These are phyloP conservation scores for Vaccinium darrowii DNA, from an alignment of 148 eudicot species.

Conservation along the genomic window DNA sequence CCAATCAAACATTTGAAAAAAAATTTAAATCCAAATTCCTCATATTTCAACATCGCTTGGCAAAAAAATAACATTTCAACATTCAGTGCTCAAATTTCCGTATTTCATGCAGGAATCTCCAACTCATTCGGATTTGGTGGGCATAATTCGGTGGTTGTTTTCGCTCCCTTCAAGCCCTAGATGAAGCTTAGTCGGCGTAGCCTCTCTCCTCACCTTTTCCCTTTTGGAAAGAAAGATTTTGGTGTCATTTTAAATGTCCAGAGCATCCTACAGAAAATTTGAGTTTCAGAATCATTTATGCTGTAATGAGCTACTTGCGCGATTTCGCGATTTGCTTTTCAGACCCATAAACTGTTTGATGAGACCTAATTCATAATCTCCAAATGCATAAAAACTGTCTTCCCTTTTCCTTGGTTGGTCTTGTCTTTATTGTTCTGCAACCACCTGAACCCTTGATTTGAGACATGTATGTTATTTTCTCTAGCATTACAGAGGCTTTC, in stretches of 20 bases:
- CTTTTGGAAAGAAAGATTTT: constrained; percentile 7
- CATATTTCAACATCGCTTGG: not conserved
- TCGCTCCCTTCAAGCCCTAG: constrained; percentile 48
- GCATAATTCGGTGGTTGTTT: constrained; percentile 56
- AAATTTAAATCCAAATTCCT: not conserved
- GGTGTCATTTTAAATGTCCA: not conserved
- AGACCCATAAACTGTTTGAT: not conserved
- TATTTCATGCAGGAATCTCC: constrained; percentile 42
- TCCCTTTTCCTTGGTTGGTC: not conserved
- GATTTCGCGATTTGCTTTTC: not conserved
- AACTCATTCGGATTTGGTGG: constrained; percentile 68
- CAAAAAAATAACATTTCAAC: not conserved
- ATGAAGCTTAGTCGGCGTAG: not conserved
- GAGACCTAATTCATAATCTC: constrained; percentile 9
- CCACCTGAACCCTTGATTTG: not conserved
- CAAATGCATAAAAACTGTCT: constrained; percentile 17
- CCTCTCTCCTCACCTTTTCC: not conserved
- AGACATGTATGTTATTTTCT: not conserved
- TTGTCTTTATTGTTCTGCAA: not conserved
- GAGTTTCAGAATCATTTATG: not conserved
- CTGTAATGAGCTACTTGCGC: not conserved
- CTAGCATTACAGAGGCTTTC: not conserved
- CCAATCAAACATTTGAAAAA: not conserved
- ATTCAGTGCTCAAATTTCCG: not conserved
- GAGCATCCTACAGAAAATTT: constrained; percentile 1